Evolutionary conservation across 2,329 filamentous ascomycete genomes (phyloP).

Genomic region (Ophiosphaerella narmari): DNA sequence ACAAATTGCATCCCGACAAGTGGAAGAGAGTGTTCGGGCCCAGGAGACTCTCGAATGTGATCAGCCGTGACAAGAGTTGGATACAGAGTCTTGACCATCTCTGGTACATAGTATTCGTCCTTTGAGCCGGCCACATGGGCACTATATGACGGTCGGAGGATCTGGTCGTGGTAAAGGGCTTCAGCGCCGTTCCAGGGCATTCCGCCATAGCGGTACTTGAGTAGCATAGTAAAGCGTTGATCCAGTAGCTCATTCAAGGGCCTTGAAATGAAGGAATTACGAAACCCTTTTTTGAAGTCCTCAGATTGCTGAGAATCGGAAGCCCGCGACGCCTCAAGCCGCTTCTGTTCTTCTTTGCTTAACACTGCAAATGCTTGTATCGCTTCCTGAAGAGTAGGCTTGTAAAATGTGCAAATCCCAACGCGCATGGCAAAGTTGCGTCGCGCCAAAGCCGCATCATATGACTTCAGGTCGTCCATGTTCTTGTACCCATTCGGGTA

Average conservation of each 20-base stretch:
- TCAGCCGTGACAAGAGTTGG: conserved; percentile 56
- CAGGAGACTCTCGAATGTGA: conserved; percentile 48
- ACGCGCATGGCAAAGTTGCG: conserved; percentile 64
- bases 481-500: conserved; percentile 66
- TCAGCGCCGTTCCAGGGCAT: conserved; percentile 73
- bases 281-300: conserved; percentile 46
- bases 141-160: conserved; percentile 39
- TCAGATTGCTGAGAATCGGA: conserved; percentile 20
- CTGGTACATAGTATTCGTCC: conserved; percentile 47
- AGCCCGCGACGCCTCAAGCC: conserved; percentile 24
- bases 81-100: conserved; percentile 39
- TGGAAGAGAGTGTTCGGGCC: conserved; percentile 57
- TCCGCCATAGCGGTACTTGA: conserved; percentile 62
- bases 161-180: conserved; percentile 56
- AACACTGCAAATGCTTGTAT: conserved; percentile 56
- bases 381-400: conserved; percentile 65
- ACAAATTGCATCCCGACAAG: conserved; percentile 73
- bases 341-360: conserved; percentile 38
- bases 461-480: conserved; percentile 58
- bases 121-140: conserved; percentile 37
- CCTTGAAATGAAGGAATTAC: conserved; percentile 70
- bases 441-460: conserved; percentile 44
- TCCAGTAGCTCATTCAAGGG: conserved; percentile 72
- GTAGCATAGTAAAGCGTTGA: conserved; percentile 64
- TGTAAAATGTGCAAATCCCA: conserved; percentile 73